phyloP scores from a whole-genome alignment of 1,284 basidiomycete species.

The Termitomyces sp. region DNA sequence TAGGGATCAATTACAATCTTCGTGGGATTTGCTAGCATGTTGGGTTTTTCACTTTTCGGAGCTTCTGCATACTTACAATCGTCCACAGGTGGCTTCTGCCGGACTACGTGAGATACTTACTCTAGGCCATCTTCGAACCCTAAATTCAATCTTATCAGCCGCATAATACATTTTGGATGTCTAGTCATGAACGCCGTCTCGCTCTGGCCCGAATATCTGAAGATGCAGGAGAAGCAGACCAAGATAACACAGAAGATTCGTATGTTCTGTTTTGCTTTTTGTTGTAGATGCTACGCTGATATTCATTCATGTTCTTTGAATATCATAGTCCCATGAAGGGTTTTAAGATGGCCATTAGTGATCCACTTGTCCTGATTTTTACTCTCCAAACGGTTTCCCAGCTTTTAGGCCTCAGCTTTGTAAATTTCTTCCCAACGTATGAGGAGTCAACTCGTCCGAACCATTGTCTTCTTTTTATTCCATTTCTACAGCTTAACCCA shows the following conservation, averaged over 20 bases:
- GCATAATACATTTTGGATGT: slow-evolving; percentile 64
- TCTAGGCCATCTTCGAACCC: background rate
- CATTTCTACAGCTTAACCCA: slow-evolving; percentile 43
- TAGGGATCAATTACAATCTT: slow-evolving; percentile 55
- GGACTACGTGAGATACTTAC: slow-evolving; percentile 38
- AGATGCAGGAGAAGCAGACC: slow-evolving; percentile 70
- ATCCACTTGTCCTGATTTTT: slow-evolving; percentile 59
- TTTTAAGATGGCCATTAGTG: slow-evolving; percentile 54
- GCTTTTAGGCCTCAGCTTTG: slow-evolving; percentile 62
- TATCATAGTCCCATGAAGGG: slow-evolving; percentile 44
- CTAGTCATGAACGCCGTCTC: slow-evolving; percentile 51
- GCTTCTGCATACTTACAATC: background rate
- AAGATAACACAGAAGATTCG: slow-evolving; percentile 51
- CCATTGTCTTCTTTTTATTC: background rate
- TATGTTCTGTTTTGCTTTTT: slow-evolving; percentile 27
- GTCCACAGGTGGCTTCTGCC: slow-evolving; percentile 43
- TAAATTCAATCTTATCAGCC: slow-evolving; percentile 33
- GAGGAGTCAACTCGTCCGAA: slow-evolving; percentile 17
- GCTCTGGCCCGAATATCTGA: slow-evolving; percentile 71
- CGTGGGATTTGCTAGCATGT: slow-evolving; percentile 56
- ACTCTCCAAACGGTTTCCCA: slow-evolving; percentile 48
- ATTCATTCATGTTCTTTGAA: background rate
- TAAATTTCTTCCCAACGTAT: slow-evolving; percentile 72
- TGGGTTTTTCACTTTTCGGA: slow-evolving; percentile 16
- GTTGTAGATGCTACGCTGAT: background rate